Conservation (phyloP, 768 basidiomycete genomes). For the Omphalotus guepiniiformis region DNA sequence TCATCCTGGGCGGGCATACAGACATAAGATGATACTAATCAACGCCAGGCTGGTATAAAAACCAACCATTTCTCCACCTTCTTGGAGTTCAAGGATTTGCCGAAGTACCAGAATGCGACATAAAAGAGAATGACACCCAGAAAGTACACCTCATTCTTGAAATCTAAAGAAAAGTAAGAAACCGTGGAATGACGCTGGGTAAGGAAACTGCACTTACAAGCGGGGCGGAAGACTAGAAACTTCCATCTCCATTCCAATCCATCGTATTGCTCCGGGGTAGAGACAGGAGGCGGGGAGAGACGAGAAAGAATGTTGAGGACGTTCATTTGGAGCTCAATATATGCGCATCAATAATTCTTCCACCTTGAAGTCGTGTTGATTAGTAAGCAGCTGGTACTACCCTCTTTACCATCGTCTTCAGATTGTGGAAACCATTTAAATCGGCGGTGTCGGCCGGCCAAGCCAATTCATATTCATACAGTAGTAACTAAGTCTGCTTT, state of each 20-base stretch:
- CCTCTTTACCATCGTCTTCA: too few relatives aligned
- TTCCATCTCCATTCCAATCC: conserved; percentile 75
- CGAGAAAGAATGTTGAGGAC: conserved; percentile 30
- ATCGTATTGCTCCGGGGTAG: conserved; percentile 57
- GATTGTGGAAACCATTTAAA: too few relatives aligned
- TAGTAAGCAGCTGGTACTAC: too few relatives aligned
- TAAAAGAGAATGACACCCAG: conserved; percentile 53
- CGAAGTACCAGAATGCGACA: conserved; percentile 51
- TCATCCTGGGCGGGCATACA: conserved; percentile 44
- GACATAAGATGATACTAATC: too few relatives aligned
- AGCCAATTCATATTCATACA: too few relatives aligned
- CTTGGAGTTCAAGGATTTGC: conserved; percentile 52
- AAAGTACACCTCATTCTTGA: conserved; percentile 62
- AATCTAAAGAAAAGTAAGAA: conserved; percentile 34
- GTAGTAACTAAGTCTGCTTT: too few relatives aligned
- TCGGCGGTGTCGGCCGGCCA: too few relatives aligned
- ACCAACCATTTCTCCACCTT: conserved; percentile 68
- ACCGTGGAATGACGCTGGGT: neutral
- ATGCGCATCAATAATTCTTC: neutral
- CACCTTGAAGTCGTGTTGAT: too few relatives aligned
- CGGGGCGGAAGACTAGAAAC: conserved; percentile 77
- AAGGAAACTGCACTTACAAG: conserved; percentile 39
- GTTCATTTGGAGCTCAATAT: too few relatives aligned
- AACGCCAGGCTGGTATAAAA: conserved; percentile 8
- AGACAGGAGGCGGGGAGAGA: conserved; percentile 56